Conservation (phyloP, 306 rosid genomes). For the Hippophae tibetana region DNA sequence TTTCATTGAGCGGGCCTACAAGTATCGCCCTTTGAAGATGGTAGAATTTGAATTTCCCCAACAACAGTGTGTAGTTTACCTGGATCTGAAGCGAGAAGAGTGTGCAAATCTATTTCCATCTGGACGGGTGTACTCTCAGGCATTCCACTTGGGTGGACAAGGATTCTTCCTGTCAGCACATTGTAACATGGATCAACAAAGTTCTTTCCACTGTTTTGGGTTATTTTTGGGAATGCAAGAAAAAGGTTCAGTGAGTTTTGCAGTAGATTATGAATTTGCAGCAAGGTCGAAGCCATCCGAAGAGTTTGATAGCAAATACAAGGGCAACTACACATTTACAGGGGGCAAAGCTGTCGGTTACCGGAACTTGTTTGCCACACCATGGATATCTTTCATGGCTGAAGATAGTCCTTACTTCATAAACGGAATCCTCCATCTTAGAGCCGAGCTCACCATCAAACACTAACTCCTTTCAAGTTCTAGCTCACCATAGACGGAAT, state of each 20-base stretch:
- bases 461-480: conserved; percentile 27
- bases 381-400: conserved; percentile 74
- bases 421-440: conserved; percentile 86
- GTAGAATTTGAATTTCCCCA: conserved; percentile 90
- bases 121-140: conserved; percentile 94
- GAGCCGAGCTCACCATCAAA: conserved; percentile 87
- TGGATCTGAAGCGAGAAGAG: conserved; percentile 91
- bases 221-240: conserved; percentile 97
- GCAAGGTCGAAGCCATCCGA: conserved; percentile 74
- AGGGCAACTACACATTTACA: conserved; percentile 87
- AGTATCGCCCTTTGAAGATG: conserved; percentile 93
- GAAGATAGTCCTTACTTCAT: conserved; percentile 82
- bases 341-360: conserved; percentile 99
- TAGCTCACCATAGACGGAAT: conserved; percentile 8
- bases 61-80: conserved; percentile 86
- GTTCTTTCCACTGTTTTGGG: conserved; percentile 92
- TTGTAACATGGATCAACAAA: conserved; percentile 98
- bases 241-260: conserved; percentile 81
- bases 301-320: conserved; percentile 86
- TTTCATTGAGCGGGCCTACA: conserved; percentile 84
- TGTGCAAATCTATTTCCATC: conserved; percentile 71
- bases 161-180: conserved; percentile 97
- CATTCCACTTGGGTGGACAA: conserved; percentile 96
- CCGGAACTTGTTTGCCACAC: conserved; percentile 75
- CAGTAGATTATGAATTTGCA: conserved; percentile 91